Percentiles rank a stretch among this genome's conserved stretches.
phyloP scores from a whole-genome alignment of 1,284 basidiomycete genomes.

The Omphalotus olearius region DNA sequence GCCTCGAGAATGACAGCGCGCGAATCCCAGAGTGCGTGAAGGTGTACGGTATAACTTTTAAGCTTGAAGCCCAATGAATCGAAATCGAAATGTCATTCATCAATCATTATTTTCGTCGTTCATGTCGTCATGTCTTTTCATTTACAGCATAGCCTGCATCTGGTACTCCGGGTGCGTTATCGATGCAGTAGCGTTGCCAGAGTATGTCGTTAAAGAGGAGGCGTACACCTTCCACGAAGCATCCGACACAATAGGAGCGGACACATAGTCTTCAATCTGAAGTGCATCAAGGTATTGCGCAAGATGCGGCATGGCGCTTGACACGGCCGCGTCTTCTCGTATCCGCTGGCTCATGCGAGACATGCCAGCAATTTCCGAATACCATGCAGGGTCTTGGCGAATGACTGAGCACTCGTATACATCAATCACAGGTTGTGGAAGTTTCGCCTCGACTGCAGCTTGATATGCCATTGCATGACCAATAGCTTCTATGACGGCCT shows the following conservation, averaged over 20 bases:
- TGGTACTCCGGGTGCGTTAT: conserved; percentile 15
- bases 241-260: conserved; percentile 48
- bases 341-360: conserved; percentile 37
- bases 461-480: conserved; percentile 51
- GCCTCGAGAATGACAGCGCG: no score
- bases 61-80: neutral
- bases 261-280: conserved; percentile 42
- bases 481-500: conserved; percentile 42
- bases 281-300: conserved; percentile 36
- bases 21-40: neutral
- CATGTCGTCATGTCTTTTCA: neutral
- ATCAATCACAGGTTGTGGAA: conserved; percentile 46
- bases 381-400: conserved; percentile 49
- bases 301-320: conserved; percentile 38
- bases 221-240: conserved; percentile 44
- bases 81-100: neutral
- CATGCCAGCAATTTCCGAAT: conserved; percentile 40
- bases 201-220: conserved; percentile 32
- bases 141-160: conserved; percentile 20
- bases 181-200: conserved; percentile 31
- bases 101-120: neutral
- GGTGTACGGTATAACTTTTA: neutral
- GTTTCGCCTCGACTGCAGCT: conserved; percentile 34
- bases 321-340: conserved; percentile 40
- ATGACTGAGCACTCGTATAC: conserved; percentile 47